A percentile compares a stretch with the other conserved stretches of the same genome.
These are phyloP conservation scores for Durio zibethinus DNA, from an alignment of 345 rosid species.

Conservation along the genomic window DNA sequence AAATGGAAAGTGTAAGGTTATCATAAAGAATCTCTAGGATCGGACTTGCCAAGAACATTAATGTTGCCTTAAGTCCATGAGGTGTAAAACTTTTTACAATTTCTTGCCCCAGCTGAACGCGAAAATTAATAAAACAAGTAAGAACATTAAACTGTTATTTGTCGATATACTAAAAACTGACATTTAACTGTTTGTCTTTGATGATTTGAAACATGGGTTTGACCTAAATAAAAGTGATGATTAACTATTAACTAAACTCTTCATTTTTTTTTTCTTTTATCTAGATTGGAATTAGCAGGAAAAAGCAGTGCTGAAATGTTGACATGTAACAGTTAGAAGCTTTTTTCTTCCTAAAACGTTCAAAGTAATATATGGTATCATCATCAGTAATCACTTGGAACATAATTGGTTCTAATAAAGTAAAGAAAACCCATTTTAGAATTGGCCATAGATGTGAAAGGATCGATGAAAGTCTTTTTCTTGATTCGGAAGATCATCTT, in stretches of 20 bases:
- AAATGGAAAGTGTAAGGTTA: neutral
- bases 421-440: neutral
- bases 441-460: neutral
- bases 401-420: neutral
- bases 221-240: neutral
- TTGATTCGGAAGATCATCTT: neutral
- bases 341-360: neutral
- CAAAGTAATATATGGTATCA: neutral
- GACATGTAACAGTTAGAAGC: neutral
- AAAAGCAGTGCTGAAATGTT: neutral
- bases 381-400: neutral
- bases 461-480: neutral
- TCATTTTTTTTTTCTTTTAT: too few relatives aligned
- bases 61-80: slow-evolving; percentile 2
- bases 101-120: neutral
- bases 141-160: neutral
- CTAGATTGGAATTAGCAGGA: neutral
- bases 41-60: neutral
- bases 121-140: neutral
- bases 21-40: neutral
- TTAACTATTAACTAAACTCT: neutral
- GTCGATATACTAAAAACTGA: neutral
- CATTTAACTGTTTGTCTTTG: neutral
- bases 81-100: slow-evolving; percentile 1
- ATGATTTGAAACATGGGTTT: slow-evolving; percentile 1